Conservation (phyloP, 371 early-diverging fungal species). For the Fennellomyces sp. region DNA sequence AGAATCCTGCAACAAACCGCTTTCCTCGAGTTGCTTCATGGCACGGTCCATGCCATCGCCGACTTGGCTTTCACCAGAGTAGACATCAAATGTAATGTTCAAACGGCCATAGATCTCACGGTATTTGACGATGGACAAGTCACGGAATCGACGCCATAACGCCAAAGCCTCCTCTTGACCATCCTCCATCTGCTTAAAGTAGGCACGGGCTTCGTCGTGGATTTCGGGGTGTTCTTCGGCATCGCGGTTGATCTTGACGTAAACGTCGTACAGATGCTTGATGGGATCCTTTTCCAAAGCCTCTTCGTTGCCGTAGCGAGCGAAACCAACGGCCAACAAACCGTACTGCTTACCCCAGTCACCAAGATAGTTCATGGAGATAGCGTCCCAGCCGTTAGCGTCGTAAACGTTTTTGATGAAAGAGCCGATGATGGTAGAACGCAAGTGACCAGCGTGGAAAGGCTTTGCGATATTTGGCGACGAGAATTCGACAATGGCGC, state of each 20-base stretch:
- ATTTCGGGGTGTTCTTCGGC: conserved; percentile 74
- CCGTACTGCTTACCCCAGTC: conserved; percentile 99
- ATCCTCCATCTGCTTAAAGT: conserved; percentile 98
- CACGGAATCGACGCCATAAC: conserved; percentile 94
- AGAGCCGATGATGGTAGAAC: conserved; percentile 97
- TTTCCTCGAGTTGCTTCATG: conserved; percentile 71
- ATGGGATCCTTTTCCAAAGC: conserved; percentile 86
- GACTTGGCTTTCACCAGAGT: conserved; percentile 98
- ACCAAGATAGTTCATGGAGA: conserved; percentile 98
- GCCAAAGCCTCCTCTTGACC: conserved; percentile 86
- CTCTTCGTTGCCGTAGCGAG: conserved; percentile 81
- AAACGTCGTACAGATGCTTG: conserved; percentile 94
- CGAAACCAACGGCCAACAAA: conserved; percentile 93
- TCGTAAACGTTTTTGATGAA: conserved; percentile 85
- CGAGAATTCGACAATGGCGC: conserved; percentile 91
- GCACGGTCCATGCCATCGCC: conserved; percentile 79
- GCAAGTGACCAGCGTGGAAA: conserved; percentile 99
- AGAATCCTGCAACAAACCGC: conserved; percentile 74
- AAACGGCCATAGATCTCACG: conserved; percentile 92
- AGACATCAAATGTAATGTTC: conserved; percentile 96
- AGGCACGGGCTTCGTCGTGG: conserved; percentile 92
- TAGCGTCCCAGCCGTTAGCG: conserved; percentile 87
- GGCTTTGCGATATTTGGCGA: conserved; percentile 99
- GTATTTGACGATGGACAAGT: conserved; percentile 95
- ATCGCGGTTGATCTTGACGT: conserved; percentile 89